Conservation (phyloP, 768 basidiomycete species). For the Suillus spraguei region DNA sequence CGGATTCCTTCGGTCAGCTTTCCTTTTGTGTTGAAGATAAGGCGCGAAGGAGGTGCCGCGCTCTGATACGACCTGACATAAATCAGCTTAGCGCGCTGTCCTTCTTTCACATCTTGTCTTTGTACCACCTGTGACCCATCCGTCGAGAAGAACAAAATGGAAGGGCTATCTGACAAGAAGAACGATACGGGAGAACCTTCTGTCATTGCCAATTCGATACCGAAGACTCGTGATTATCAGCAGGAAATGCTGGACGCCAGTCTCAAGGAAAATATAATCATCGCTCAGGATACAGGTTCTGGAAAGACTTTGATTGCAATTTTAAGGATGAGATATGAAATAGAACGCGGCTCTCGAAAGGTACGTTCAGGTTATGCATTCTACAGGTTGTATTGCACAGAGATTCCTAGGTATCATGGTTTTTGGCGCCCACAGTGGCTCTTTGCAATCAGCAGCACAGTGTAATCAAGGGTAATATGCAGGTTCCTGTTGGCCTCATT, state of each 20-base stretch:
- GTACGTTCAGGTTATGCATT: constrained; percentile 36
- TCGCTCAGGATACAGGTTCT: constrained; percentile 78
- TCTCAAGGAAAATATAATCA: constrained; percentile 64
- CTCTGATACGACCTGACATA: not conserved
- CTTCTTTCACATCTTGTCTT: constrained; percentile 9
- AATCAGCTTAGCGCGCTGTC: constrained; percentile 7
- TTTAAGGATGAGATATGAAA: constrained; percentile 68
- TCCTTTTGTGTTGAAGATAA: constrained; percentile 1
- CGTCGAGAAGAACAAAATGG: not conserved
- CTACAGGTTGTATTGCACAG: constrained; percentile 5
- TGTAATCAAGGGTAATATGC: constrained; percentile 58
- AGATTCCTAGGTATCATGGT: constrained; percentile 71
- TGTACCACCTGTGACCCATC: not conserved
- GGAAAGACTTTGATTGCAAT: constrained; percentile 83
- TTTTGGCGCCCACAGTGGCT: constrained; percentile 76
- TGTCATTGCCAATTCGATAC: constrained; percentile 9
- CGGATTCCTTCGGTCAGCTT: not conserved
- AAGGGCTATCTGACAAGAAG: not conserved
- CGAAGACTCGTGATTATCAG: constrained; percentile 60
- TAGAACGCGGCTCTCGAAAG: constrained; percentile 61
- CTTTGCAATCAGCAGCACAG: constrained; percentile 69
- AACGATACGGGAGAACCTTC: not conserved
- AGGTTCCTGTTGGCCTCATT: constrained; percentile 66
- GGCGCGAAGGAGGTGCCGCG: constrained; percentile 7
- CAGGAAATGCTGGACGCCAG: constrained; percentile 81